Evolutionary conservation across 116 monocot genomes (phyloP), one percentile per base, ranked within the genome.

Genomic region (Phalaenopsis hybrid): DNA sequence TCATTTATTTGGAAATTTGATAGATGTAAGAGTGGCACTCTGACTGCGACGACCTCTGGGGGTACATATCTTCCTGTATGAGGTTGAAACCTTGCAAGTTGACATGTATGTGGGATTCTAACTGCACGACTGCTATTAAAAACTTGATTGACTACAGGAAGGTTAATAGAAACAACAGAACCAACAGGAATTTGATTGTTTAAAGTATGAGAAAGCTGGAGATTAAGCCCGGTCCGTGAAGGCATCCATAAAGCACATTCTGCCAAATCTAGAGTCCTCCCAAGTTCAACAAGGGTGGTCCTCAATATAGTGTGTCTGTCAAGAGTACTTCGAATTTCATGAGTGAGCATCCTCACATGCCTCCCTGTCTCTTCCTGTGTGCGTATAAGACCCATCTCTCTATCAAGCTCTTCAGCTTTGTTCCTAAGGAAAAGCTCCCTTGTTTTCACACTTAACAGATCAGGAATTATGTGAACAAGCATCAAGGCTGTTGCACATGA

Each of bases 231-330:
- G 61, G 85, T 84, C 8, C 88, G 82, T 7, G 92, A 91, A 11
- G 96, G 96, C 96, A 96, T 96, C 96, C 96, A 96, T 25, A 96
- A 52, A 23, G 92, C 94, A 84, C 96, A 96, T 81, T 96, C 96
- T 18, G 92, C 94, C 75, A 96, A 84, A 79, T 82, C 86, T 48
- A 95, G 75, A 17, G 93, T 95, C 70, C 89, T 85, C n/a, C 93
- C 95, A 5, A 97, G 86, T 82, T 97, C 97, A 82, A 97, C 92
- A 45, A 97, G 88, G 1, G 97, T 97, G 33, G 97, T 97, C 81
- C 87, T 92, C 84, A 94, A 85, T 86, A 97, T 97, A 48, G 94
- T 97, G 74, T 94, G 92, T 46, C 94, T 86, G 59, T 97, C 91
- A 44, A 97, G 91, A 17, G 97, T 94, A 81, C 97, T 97, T 83